phyloP scores from a whole-genome alignment of 441 rosid species.

The Syzygium malaccense region DNA sequence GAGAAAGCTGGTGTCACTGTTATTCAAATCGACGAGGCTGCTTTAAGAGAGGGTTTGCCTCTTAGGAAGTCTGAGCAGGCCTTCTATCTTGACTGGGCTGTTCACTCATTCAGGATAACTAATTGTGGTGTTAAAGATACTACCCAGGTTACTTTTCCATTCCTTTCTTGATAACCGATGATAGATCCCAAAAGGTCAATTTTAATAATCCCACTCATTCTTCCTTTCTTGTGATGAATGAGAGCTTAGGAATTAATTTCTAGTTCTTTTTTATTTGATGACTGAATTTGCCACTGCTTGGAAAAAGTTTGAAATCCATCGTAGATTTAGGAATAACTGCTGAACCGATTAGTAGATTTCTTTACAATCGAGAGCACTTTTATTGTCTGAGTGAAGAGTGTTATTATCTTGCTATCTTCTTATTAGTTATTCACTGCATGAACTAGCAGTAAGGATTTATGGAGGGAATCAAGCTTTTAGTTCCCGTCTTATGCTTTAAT shows the following conservation, averaged over 20 bases:
- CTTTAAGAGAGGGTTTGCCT: constrained; percentile 88
- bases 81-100: constrained; percentile 97
- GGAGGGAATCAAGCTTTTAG: not conserved
- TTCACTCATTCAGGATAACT: constrained; percentile 96
- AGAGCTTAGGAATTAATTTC: not conserved
- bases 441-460: not conserved
- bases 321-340: not conserved
- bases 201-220: not conserved
- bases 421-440: not conserved
- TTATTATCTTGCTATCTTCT: not conserved
- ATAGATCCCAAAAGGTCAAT: not conserved
- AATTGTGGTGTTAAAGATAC: constrained; percentile 79
- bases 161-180: not conserved
- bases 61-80: constrained; percentile 93
- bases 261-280: not conserved
- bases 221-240: not conserved
- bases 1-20: constrained; percentile 86
- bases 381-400: not conserved
- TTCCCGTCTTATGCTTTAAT: not conserved
- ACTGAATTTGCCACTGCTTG: not conserved
- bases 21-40: constrained; percentile 95
- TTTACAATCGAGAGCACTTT: not conserved
- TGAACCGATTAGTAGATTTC: not conserved
- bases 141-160: constrained; percentile 50
- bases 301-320: not conserved